Base-by-base conservation (phyloP, 768 basidiomycete genomes). In the Psilocybe sp. region DNA sequence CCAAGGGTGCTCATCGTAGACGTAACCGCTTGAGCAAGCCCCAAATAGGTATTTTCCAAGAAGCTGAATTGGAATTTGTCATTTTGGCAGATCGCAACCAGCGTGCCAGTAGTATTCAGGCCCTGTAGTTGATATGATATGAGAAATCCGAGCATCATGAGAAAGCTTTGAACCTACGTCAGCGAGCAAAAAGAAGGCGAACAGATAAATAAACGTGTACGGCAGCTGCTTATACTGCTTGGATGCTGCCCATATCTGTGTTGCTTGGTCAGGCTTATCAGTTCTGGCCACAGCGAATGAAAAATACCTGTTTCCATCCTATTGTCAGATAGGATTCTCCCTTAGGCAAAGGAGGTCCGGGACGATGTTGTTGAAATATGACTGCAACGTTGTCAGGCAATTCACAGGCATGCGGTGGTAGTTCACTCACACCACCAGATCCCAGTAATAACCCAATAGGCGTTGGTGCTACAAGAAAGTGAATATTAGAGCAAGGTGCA, bases 381-480 rank as follows among this genome's bases (percentile, higher is more conserved):
- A 93, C 89, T 91, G 46, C 15, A 23, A 32, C 10, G 20, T 42
- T 14, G 10, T 18, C 39, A 44, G 31, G 28, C 44, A 8, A 49
- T 33, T 36, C n/a, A 12, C n/a, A n/a, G 20, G 10, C 10, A 28
- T 9, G 9, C 12, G 7, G 12, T 15, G 14, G 1, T 15, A 19
- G 34, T 38, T 35, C 1, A 67, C 85, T 42, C 68, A 90, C 89
- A 91, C 92, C 92, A 95, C 83, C 92, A 93, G 43, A 92, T 82
- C 7, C 90, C 91, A 8, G 76, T 73, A 1, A 92, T 40, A 10
- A 94, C 86, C 89, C 87, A 86, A 55, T 90, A 89, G 0, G 71
- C 75, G 50, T 84, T 91, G 12, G 81, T 84, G 18, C 87, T 88
- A 51, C 0, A 16, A 4, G 18, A 19, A 16, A 11, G 28, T 19